Evolutionary conservation across 2,329 filamentous ascomycete genomes (phyloP), one percentile per base, ranked within the genome.

Genomic region (Macrophomina phaseolina): DNA sequence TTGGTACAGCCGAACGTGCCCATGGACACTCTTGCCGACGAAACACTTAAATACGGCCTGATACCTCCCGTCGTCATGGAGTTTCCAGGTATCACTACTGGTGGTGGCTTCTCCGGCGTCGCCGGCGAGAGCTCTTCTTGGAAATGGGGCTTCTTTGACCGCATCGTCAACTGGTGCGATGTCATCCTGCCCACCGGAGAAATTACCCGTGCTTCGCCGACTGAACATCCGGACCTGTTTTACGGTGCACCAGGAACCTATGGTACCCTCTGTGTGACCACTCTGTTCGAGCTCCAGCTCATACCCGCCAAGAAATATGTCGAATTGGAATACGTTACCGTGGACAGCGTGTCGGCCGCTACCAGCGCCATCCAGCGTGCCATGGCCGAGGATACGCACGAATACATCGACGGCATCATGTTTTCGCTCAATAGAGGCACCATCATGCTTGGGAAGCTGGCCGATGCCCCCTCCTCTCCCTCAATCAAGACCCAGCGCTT

Each of bases 351-450:
- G 64, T 78, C 85, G 5, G 80, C 84, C 1, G 82, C 84, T 0
- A 77, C 87, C 3, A 70, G 75, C n/a, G 79, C 79, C 34, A 81
- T 90, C 40, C 77, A 83, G 64, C 75, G 81, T 1, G 81, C 83
- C 36, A 81, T 80, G 5, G 65, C 72, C 0, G 77, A 83, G 51
- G 68, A 73, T 0, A 69, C 72, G 1, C 77, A 82, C n/a, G 89
- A 92, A 68, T 93, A 89, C 70, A 81, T 94, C 2, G 91, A 93
- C 67, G 90, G 84, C 1, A 90, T 92, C 51, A 79, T 88, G n/a
- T 91, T 86, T 73, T 83, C 86, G 0, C 77, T 78, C 14, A 79
- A 81, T 18, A 80, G 80, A 5, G 86, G 86, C 0, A 82, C 91
- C 0, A 78, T 92, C 51, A 89, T 90, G 74, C 81, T 83, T 0